Base-by-base conservation (phyloP, 345 rosid species). In the Camelina neglecta region DNA sequence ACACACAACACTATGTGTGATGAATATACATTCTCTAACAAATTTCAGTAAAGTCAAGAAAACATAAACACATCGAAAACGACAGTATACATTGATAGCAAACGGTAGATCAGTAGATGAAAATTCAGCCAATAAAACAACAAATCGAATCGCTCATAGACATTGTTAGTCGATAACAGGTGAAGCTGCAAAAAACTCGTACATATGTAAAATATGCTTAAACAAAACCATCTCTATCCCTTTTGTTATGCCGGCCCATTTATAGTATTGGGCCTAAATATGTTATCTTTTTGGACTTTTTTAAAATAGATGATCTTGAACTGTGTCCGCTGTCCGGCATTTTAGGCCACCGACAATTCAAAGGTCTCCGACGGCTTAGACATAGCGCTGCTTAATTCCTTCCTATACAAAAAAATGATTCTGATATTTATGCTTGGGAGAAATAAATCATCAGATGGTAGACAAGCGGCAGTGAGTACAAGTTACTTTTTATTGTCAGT, bases 381-480 rank as follows among this genome's bases (percentile, higher is more conserved):
- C 42, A 63, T n/a, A 73, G 26, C 39, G 21, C 41, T 49, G 29
- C 67, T 70, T 10, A 39, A 60, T 24, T 61, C 35, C 63, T 29
- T 29, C 31, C 31, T 29, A 29, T 39, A 35, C 69, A 62, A 72
- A 39, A 73, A 41, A 63, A 72, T 16, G 53, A 47, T 39, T 60
- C 26, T 36, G 64, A 60, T 10, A 59, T 0, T n/a, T 15, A 4
- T 9, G 50, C 16, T 15, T 29, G 1, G 36, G 38, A 45, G 55
- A 45, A 45, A 45, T 41, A 65, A 53, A 61, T 50, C 41, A 51
- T 6, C 50, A 50, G 51, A 61, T 10, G 8, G 51, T 23, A 60
- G 69, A 69, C 45, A 70, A 57, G 51, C 51, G 39, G 75, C 68
- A 71, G 41, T 15, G 53, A 51, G 42, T 72, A 50, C 75, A 61